Evolutionary conservation across 306 rosid genomes (phyloP), one percentile per base, ranked within the genome.

Genomic region (Abrus precatorius): DNA sequence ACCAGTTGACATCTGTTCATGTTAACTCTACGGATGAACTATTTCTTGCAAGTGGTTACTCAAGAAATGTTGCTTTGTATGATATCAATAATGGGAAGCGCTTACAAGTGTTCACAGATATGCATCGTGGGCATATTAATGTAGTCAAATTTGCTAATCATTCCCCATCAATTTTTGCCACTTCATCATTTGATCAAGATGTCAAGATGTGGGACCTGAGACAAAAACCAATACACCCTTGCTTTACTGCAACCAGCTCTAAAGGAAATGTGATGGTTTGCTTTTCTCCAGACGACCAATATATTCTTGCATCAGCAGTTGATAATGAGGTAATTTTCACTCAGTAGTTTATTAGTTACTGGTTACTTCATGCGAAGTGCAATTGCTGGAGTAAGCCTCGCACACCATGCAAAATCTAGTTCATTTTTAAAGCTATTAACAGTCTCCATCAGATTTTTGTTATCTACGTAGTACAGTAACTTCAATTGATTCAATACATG

Each of bases 151-250:
- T 93, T 59, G 89, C 97, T 79, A 88, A 93, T 85, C 90, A 91
- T 84, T 91, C 97, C 74, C 96, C 97, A 1, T 84, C 94, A 29
- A 69, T 93, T 74, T 93, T 93, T 76, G 90, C 91, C 63, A 93
- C 97, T 76, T 91, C 97, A 64, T 93, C 97, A 12, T 93, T 91
- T 82, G 97, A 93, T 75, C 96, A 84, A 7, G 92, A 93, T 75
- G 89, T 93, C 84, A 93, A 93, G 84, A 80, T 88, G 96, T 93
- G 97, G 97, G 97, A 93, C 83, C 80, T 93, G 88, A 91, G 97
- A 84, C 97, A 93, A 71, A 91, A 89, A 77, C 94, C 97, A 30
- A 6, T 84, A 45, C 81, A 75, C 33, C 89, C 96, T 28, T 91
- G 96, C 82, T 93, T 87, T 86, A 85, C 94, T 72, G 84, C 93